Base-by-base conservation (phyloP, 2,329 filamentous ascomycete species). In the Verticillium nonalfalfae region DNA sequence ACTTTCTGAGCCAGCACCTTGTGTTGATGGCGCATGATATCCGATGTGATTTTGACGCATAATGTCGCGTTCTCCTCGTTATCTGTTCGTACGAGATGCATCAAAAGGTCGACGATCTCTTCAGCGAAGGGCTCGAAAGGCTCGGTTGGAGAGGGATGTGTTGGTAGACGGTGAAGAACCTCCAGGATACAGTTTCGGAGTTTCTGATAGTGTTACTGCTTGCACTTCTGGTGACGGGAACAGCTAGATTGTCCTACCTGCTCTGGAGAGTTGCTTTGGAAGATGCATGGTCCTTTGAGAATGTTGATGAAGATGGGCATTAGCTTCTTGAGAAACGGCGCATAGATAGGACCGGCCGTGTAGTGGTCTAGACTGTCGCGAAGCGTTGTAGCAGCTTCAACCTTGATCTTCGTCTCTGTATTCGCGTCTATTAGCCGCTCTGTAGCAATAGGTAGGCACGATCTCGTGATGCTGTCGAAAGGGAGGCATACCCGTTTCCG, bases 21-120 rank as follows among this genome's bases (percentile, higher is more conserved):
- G 61, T 89, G 86, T 75, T 98, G 94, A 72, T 97, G 92, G 57
- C 95, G 88, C 83, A 96, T 92, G 66, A 98, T 89, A 72, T 99
- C 95, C 80, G 97, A 97, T 59, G 96, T 92, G 14, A 94, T 96
- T 81, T 99, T 99, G 78, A 99, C 92, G 73, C 94, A 97, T 65
- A 99, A 79, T n/a, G 96, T 92, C 2, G 94, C 95, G 81, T 99
- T 99, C 65, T 99, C 95, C 76, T 99, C 95, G 69, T 99, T 99
- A 75, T 99, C 95, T 52, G 87, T 89, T 67, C 89, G 88, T 63
- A 98, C 93, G 62, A 99, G 79, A 60, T 86, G 85, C 87, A 98
- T 94, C 65, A 98, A 83, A 66, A 96, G 83, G 71, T 97, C 93
- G 63, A 97, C 91, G 63, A 96, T 88, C 72, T 96, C 91, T 66